Evolutionary conservation across 2,329 filamentous ascomycete genomes (phyloP), one percentile per base, ranked within the genome.

Genomic region (Chrysoporthe puriensis): DNA sequence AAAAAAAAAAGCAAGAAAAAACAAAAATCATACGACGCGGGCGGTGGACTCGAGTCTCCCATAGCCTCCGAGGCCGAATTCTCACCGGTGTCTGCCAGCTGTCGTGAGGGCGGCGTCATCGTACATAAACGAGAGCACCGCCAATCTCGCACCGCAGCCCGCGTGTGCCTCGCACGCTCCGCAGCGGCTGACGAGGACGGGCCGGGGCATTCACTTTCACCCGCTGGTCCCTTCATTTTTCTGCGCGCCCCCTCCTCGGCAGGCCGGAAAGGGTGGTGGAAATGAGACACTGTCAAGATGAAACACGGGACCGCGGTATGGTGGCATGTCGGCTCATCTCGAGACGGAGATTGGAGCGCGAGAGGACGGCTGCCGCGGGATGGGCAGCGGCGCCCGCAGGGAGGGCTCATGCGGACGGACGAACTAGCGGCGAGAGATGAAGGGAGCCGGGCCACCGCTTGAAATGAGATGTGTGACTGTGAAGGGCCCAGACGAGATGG

Each of bases 231-330:
- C 32, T 48, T 2, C 2, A 26, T 61, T 40, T 40, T 9, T 40
- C 36, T 40, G 36, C 9, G 36, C 9, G 1, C 36, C 36, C 9
- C 11, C 21, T 34, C 18, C 59, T 59, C 57, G 59, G 13, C 26
- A 61, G 21, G n/a, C 59, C 11, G 42, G 43, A 7, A 48, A 43
- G 2, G 14, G 21, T 52, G 48, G n/a, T 46, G 13, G 43, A 61
- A 61, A 61, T 61, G 59, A 61, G 59, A 61, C 26, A 48, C 43
- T 46, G 59, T 61, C 59, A 61, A 46, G 40, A 60, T 61, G 59
- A 61, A 61, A 61, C 59, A 61, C 43, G 59, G 42, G 43, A 61
- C 11, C 13, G 26, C 59, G 34, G 54, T 57, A 48, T 34, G 43
- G 21, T 40, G 40, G 40, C 57, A 59, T 2, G 42, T 48, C 58